Conservation (phyloP, 164 flowering plant species). For the Chloranthus sessilifolius region DNA sequence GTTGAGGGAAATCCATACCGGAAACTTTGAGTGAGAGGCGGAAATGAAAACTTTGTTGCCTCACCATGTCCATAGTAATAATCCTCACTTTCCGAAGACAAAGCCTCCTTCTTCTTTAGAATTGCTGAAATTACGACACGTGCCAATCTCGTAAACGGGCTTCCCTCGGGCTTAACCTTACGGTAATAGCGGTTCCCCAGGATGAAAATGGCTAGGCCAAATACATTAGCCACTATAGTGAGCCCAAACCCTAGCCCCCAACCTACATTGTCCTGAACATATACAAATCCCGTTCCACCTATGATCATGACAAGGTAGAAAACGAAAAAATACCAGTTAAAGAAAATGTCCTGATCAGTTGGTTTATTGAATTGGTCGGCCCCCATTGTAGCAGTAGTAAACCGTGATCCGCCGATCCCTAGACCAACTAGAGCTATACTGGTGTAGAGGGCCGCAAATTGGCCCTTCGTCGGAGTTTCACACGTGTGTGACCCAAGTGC, state of each 20-base stretch:
- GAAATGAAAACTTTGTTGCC: not conserved
- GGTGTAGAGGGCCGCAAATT: constrained; percentile 26
- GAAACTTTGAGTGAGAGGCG: constrained; percentile 24
- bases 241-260: not conserved
- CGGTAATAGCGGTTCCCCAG: not conserved
- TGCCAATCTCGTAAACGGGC: constrained; percentile 11
- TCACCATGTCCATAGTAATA: constrained; percentile 13
- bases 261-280: no score
- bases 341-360: no score
- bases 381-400: no score
- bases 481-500: constrained; percentile 18
- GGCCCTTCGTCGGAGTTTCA: constrained; percentile 24
- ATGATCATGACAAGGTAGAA: no score
- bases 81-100: constrained; percentile 19
- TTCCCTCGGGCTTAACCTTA: not conserved
- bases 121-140: constrained; percentile 37
- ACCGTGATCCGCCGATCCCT: constrained; percentile 45
- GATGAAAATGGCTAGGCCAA: not conserved
- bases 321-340: no score
- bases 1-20: constrained; percentile 32
- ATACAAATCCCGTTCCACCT: no score
- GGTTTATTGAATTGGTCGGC: no score
- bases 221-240: not conserved
- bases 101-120: constrained; percentile 18
- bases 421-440: constrained; percentile 27